phyloP scores from a whole-genome alignment of 441 rosid species.

The Populus tomentosa region DNA sequence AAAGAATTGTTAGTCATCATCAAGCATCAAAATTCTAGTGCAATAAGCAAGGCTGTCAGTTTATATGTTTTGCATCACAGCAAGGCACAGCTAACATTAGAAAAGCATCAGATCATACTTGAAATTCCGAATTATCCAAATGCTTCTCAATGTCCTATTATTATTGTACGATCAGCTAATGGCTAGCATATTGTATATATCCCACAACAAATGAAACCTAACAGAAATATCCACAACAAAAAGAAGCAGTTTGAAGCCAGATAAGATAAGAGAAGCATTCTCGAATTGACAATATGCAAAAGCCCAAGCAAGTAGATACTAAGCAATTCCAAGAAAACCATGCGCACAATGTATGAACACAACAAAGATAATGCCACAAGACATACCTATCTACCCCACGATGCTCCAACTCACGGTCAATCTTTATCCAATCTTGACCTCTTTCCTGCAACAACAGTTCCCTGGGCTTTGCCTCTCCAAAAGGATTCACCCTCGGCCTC shows the following conservation, averaged over 20 bases:
- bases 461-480: slow-evolving; percentile 94
- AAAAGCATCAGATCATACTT: background rate
- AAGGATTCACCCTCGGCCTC: slow-evolving; percentile 82
- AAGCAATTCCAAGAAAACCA: background rate
- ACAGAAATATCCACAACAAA: background rate
- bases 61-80: slow-evolving; percentile 1
- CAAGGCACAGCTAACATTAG: background rate
- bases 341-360: background rate
- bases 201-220: background rate
- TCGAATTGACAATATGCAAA: background rate
- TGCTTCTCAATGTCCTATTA: background rate
- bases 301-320: background rate
- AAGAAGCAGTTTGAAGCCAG: background rate
- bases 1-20: background rate
- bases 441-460: slow-evolving; percentile 87
- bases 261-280: background rate
- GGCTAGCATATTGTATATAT: background rate
- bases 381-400: slow-evolving; percentile 75
- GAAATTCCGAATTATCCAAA: background rate
- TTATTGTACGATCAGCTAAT: background rate
- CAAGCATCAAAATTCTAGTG: background rate
- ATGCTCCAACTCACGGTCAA: slow-evolving; percentile 84
- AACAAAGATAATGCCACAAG: slow-evolving; percentile 3
- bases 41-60: background rate
- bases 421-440: slow-evolving; percentile 95